Evolutionary conservation across 495 filamentous ascomycete genomes (phyloP), one percentile per base, ranked within the genome.

Genomic region (Lasiosphaeria ovina): DNA sequence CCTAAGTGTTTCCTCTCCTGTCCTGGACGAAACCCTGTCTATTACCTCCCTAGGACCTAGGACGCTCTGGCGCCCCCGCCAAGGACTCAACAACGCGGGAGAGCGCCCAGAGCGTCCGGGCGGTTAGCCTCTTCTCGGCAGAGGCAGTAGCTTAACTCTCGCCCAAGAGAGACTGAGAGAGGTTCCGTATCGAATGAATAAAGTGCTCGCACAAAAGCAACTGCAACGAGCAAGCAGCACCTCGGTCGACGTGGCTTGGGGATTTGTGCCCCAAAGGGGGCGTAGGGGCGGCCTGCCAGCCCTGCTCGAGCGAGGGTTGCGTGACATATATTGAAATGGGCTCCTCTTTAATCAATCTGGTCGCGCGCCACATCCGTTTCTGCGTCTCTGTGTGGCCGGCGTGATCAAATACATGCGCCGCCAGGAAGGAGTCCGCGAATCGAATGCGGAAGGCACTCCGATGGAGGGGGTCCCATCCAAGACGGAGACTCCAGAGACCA

Each of bases 391-490:
- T 60, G 17, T 59, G 58, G 54, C 45, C 55, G 47, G 55, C 33
- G 36, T 47, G 62, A 62, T 66, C 63, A 55, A 35, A 58, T 55
- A 57, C 34, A 17, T 14, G 44, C 44, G 31, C 47, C 31, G 17
- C 56, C 34, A 44, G 14, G 47, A 54, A 55, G 44, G 45, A 62
- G 58, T 60, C 60, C 60, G 60, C 45, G 42, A 55, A 57, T 69
- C 65, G 58, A 70, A 70, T 70, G 40, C 61, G 68, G 68, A 68
- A 70, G 65, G 62, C 62, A 35, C 62, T 63, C 58, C 62, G 62
- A 61, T 10, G 49, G 50, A 40, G 35, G 11, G 31, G 32, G 51
- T 5, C 9, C 5, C n/a, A 12, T 53, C n/a, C 11, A 32, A 45
- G 51, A 50, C 24, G 34, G 47, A 54, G 34, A 44, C 58, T 34